Evolutionary conservation across 2,329 filamentous ascomycete genomes (phyloP).

Genomic region (Colletotrichum abscissum): DNA sequence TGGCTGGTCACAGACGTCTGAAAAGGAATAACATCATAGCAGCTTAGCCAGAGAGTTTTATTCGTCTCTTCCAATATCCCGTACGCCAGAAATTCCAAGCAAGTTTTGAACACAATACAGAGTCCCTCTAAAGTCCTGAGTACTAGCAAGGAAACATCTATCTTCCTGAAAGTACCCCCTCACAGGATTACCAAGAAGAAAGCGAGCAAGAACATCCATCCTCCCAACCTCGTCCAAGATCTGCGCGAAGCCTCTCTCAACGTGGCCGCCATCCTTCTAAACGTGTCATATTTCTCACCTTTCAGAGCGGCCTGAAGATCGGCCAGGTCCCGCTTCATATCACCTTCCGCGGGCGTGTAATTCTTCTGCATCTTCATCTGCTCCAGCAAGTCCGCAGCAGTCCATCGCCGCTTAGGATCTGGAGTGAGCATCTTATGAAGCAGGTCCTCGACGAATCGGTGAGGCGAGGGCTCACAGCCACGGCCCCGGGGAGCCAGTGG

Average conservation of each 20-base stretch:
- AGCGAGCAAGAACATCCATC: neutral
- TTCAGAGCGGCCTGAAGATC: neutral
- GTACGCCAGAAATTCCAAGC: neutral
- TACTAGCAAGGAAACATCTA: neutral
- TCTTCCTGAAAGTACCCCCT: neutral
- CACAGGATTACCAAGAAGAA: neutral
- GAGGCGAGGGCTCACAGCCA: neutral
- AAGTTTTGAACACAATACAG: neutral
- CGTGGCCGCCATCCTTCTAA: neutral
- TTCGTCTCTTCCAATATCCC: neutral
- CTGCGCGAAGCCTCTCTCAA: neutral
- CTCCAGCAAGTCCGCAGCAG: neutral
- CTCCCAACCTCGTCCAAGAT: neutral
- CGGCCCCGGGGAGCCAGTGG: neutral
- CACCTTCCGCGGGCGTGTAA: neutral
- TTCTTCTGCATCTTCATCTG: neutral
- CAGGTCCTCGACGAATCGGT: neutral
- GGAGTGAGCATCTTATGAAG: slow-evolving; percentile 1
- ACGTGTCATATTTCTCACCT: neutral
- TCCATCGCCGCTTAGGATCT: neutral
- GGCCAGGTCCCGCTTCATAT: neutral
- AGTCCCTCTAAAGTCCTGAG: neutral
- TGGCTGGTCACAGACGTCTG: neutral
- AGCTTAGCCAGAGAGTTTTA: neutral
- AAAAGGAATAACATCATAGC: neutral